Conservation (phyloP, 306 rosid genomes). For the Parietaria judaica region DNA sequence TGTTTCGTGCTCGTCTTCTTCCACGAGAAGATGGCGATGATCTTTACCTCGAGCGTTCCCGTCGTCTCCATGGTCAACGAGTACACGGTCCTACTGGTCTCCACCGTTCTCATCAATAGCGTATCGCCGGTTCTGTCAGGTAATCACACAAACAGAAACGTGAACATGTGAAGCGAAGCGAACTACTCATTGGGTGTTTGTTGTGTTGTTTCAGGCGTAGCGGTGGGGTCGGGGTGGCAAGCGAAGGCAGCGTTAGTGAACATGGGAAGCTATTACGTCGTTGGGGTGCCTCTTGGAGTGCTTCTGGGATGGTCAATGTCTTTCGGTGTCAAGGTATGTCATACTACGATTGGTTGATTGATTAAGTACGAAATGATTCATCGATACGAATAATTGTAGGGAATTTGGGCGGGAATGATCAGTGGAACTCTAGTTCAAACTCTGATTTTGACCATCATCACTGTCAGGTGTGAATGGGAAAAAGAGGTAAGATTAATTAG, state of each 20-base stretch:
- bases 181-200: slow-evolving; percentile 2
- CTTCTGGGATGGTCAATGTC: slow-evolving; percentile 44
- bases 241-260: slow-evolving; percentile 45
- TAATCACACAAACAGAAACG: slow-evolving; percentile 3
- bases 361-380: too few relatives aligned
- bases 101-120: slow-evolving; percentile 56
- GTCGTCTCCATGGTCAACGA: slow-evolving; percentile 44
- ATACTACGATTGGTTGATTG: neutral
- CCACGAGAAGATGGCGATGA: slow-evolving; percentile 47
- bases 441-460: slow-evolving; percentile 28
- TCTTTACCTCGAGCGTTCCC: slow-evolving; percentile 43
- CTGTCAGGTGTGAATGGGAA: slow-evolving; percentile 53
- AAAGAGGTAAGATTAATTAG: slow-evolving; percentile 30
- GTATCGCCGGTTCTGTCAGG: slow-evolving; percentile 69
- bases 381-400: slow-evolving; percentile 18
- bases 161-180: neutral
- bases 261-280: slow-evolving; percentile 49
- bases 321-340: slow-evolving; percentile 37
- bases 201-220: slow-evolving; percentile 46
- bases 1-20: slow-evolving; percentile 37
- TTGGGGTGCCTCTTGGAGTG: slow-evolving; percentile 48
- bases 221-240: slow-evolving; percentile 62
- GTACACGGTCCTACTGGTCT: slow-evolving; percentile 46
- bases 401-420: slow-evolving; percentile 61
- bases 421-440: slow-evolving; percentile 62